A percentile compares a stretch with the other conserved stretches of the same genome.
Conservation (phyloP, 345 rosid genomes). For the Psidium friedrichsthalianum region DNA sequence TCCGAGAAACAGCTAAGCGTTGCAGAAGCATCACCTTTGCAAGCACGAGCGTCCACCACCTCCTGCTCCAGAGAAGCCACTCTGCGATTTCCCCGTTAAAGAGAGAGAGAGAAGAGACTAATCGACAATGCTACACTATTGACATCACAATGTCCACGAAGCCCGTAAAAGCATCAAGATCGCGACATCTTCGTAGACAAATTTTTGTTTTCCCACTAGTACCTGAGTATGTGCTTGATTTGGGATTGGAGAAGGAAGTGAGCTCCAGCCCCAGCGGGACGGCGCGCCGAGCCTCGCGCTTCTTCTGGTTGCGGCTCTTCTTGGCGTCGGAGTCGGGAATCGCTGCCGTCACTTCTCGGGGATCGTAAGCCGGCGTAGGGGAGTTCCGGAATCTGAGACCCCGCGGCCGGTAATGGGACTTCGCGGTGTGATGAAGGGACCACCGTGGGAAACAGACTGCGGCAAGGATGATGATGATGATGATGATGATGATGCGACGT, state of each 20-base stretch:
- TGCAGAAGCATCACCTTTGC: slow-evolving; percentile 42
- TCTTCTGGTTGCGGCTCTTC: slow-evolving; percentile 76
- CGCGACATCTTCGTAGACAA: not conserved
- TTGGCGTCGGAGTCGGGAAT: slow-evolving; percentile 31
- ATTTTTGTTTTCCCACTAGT: not conserved
- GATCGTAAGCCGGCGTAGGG: slow-evolving; percentile 6
- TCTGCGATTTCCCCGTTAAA: slow-evolving; percentile 12
- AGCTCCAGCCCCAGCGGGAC: slow-evolving; percentile 78
- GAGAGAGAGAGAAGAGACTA: not conserved
- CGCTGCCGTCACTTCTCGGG: slow-evolving; percentile 14
- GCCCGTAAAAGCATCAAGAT: not conserved
- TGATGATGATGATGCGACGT: not conserved
- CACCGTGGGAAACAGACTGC: slow-evolving; percentile 3
- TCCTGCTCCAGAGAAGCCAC: slow-evolving; percentile 56
- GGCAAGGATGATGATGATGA: slow-evolving; percentile 6
- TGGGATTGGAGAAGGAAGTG: slow-evolving; percentile 58
- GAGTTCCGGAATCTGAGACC: slow-evolving; percentile 20
- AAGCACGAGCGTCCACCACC: slow-evolving; percentile 64
- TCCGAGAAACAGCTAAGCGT: not conserved
- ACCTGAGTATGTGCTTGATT: slow-evolving; percentile 62
- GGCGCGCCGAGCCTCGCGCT: slow-evolving; percentile 87
- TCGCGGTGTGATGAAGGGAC: slow-evolving; percentile 20
- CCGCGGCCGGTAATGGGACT: slow-evolving; percentile 14
- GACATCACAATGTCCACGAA: not conserved
- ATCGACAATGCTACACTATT: not conserved